Base-by-base conservation (phyloP, 1,284 basidiomycete species). In the Ustilago nuda region DNA sequence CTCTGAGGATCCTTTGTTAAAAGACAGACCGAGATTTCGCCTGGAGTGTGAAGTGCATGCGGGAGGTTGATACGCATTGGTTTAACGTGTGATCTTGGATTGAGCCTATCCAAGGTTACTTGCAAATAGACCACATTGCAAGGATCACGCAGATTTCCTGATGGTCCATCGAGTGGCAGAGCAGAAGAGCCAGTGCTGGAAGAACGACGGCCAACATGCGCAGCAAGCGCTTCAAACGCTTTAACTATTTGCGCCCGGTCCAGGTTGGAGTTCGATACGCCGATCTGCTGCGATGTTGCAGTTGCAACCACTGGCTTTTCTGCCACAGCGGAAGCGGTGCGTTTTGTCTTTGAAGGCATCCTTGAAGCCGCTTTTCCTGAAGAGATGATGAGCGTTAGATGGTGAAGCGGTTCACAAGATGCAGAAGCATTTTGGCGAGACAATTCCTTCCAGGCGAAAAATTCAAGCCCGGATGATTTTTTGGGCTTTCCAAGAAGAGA, bases 1-100 rank as follows among this genome's bases (percentile, higher is more conserved):
- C 96, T 88, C 85, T 98, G 96, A 8, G 97, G 96, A 86, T 97
- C 94, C 87, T 98, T 98, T 59, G 92, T 92, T 85, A 99, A 91
- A 60, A 99, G 89, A 86, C 95, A 98, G 56, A 98, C 89, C 15
- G 91, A 87, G 4, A 91, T 91, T 11, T 89, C 90, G 61, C 91
- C 91, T 15, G 92, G 94, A 88, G 92, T 94, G 83, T 93, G 90
- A 70, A 93, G 88, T 2, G 95, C 92, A 86, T 96, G 89, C 19
- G 85, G 80, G 8, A 81, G 61, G 27, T 75, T 74, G 61, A 82
- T 78, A 0, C 82, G 73, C n/a, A 79, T 76, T 15, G 83, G 82
- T 61, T 84, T 84, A 30, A 79, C 71, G 46, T 81, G 74, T 48
- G 60, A 69, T 15, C 68, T 63, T 0, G 73, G 58, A 12, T 63